Evolutionary conservation across 345 rosid species (phyloP).

Genomic region (Linum usitatissimum): DNA sequence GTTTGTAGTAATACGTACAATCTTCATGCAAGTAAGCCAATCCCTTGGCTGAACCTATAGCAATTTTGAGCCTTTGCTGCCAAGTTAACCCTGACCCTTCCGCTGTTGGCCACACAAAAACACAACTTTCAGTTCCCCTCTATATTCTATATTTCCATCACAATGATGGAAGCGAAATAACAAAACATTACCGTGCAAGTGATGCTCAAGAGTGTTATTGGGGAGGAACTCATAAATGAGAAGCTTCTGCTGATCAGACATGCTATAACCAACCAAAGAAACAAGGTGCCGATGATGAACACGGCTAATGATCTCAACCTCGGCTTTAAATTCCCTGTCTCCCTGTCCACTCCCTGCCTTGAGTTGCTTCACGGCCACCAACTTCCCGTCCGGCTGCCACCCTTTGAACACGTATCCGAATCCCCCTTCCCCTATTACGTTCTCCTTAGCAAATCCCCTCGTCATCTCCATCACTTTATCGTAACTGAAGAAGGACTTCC

Average conservation of each 20-base stretch:
- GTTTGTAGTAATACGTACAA: constrained; percentile 41
- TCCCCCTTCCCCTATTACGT: constrained; percentile 89
- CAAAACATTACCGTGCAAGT: constrained; percentile 62
- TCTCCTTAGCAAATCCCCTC: constrained; percentile 51
- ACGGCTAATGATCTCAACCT: constrained; percentile 88
- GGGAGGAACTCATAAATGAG: constrained; percentile 90
- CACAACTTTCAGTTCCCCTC: neutral
- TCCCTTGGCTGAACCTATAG: constrained; percentile 93
- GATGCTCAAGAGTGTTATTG: constrained; percentile 82
- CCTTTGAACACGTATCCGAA: constrained; percentile 88
- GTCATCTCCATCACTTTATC: constrained; percentile 84
- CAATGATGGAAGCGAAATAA: neutral
- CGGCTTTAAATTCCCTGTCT: constrained; percentile 88
- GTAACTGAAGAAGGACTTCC: constrained; percentile 50
- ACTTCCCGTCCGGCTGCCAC: constrained; percentile 35
- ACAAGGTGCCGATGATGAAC: constrained; percentile 96
- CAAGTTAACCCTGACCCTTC: constrained; percentile 65
- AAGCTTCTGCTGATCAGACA: constrained; percentile 51
- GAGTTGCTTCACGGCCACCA: constrained; percentile 87
- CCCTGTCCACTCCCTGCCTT: constrained; percentile 96
- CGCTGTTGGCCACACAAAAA: constrained; percentile 23
- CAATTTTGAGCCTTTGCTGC: constrained; percentile 73
- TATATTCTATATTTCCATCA: neutral
- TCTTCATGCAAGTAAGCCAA: constrained; percentile 96
- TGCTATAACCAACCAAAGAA: constrained; percentile 79